These are phyloP conservation scores for Mesembryanthemum crystallinum DNA, from an alignment of 148 eudicot species.

Conservation along the genomic window DNA sequence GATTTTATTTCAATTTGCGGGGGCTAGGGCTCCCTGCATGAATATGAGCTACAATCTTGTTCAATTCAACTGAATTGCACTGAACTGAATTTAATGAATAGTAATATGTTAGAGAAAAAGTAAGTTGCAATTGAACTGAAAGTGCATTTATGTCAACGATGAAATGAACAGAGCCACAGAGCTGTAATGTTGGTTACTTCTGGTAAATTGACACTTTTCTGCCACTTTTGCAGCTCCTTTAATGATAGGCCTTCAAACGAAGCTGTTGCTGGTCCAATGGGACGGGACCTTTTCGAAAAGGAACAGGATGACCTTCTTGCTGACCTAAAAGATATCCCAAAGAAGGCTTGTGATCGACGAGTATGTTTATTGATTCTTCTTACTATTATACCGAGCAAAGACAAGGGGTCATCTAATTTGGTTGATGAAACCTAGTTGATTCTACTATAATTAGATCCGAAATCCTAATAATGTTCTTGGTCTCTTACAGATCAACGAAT, in stretches of 20 bases:
- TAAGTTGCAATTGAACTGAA: too few relatives aligned
- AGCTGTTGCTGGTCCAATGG: constrained; percentile 56
- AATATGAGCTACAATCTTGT: neutral
- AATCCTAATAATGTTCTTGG: neutral
- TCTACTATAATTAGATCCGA: neutral
- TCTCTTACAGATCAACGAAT: constrained; percentile 66
- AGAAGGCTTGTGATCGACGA: constrained; percentile 85
- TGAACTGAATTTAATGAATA: too few relatives aligned
- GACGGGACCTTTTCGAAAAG: constrained; percentile 74
- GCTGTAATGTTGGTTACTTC: neutral
- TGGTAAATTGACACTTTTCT: constrained; percentile 12
- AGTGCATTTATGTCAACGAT: too few relatives aligned
- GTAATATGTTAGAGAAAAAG: too few relatives aligned
- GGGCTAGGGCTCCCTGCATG: neutral
- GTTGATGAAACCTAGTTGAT: neutral
- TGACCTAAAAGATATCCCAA: constrained; percentile 81
- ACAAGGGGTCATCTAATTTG: neutral
- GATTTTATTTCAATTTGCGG: neutral
- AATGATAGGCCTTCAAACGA: constrained; percentile 67
- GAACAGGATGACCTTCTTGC: constrained; percentile 80
- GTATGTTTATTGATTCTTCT: constrained; percentile 34
- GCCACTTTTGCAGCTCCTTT: constrained; percentile 53
- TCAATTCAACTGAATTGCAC: too few relatives aligned
- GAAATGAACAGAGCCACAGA: neutral
- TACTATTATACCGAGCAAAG: neutral